These are phyloP conservation scores for Penicillium malachiteum DNA, from an alignment of 495 filamentous ascomycete genomes.

Conservation along the genomic window DNA sequence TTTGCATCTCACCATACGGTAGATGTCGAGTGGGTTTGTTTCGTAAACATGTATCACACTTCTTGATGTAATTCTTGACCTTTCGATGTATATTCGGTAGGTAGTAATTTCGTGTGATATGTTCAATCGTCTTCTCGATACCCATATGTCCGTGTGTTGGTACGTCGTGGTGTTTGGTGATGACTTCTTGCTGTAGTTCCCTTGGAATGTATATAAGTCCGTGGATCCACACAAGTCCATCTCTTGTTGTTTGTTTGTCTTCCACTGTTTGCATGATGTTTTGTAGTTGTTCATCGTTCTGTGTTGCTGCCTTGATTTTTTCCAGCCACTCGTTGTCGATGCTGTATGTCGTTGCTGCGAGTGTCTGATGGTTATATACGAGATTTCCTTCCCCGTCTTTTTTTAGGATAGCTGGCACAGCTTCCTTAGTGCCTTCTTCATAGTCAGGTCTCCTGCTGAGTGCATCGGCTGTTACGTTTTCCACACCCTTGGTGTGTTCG, in stretches of 20 bases:
- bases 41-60: constrained; percentile 5
- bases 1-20: constrained; percentile 13
- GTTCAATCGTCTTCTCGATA: constrained; percentile 8
- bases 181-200: constrained; percentile 4
- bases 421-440: constrained; percentile 4
- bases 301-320: not conserved
- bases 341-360: constrained; percentile 2
- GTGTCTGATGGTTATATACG: constrained; percentile 5
- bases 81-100: constrained; percentile 3
- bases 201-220: constrained; percentile 8
- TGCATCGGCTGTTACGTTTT: constrained; percentile 10
- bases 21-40: constrained; percentile 4
- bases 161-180: constrained; percentile 6
- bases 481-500: constrained; percentile 14
- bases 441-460: constrained; percentile 18
- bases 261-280: not conserved
- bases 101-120: constrained; percentile 10
- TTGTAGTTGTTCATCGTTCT: not conserved
- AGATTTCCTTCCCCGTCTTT: constrained; percentile 5
- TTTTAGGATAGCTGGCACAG: constrained; percentile 9
- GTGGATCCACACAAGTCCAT: constrained; percentile 12
- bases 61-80: constrained; percentile 8
- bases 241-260: not conserved
- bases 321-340: constrained; percentile 3
- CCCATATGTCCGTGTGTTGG: constrained; percentile 1